Evolutionary conservation across 2,329 filamentous ascomycete species (phyloP), one percentile per base, ranked within the genome.

Genomic region (Alternaria brassicae): DNA sequence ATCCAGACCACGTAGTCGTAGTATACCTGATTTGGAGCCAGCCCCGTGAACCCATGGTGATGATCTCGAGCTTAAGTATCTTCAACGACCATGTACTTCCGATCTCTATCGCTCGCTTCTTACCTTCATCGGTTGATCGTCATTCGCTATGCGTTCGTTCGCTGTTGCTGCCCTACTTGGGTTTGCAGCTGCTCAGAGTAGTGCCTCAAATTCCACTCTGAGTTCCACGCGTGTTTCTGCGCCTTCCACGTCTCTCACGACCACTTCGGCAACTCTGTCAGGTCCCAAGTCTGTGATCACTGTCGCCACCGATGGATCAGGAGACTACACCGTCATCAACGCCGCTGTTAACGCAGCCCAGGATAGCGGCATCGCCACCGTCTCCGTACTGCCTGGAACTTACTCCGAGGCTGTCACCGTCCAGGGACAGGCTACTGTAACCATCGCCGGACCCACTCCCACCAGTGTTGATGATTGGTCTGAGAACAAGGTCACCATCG

Each of bases 271-370:
- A 17, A 55, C 62, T 3, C 27, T 51, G 15, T 58, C 61, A 15
- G 54, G 58, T n/a, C 9, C 48, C 6, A 52, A 19, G 30, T 39
- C 74, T 17, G 76, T 73, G 8, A 74, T 83, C 30, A 81, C 80
- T 1, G 81, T 83, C 49, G 80, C 81, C 15, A 58, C 74, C 1
- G 80, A 82, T 62, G 79, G 79, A 28, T 78, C 73, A 21, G 81
- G 77, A 19, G 79, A 82, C 47, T 83, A 79, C 56, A 81, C 80
- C 15, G 79, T 75, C 10, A 82, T 84, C 64, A 77, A 76, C 49
- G 73, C 78, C 15, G 81, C 81, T 27, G 75, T 83, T 17, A 70
- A 76, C 3, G 80, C 79, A 28, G 82, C 82, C 1, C 77, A 81
- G 61, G 74, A 66, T 49, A 77, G 76, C 50, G 75, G 70, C 1